Percentiles rank a stretch among this genome's conserved stretches.
Conservation (phyloP, 2,329 filamentous ascomycete species). For the Penicillium sp. region DNA sequence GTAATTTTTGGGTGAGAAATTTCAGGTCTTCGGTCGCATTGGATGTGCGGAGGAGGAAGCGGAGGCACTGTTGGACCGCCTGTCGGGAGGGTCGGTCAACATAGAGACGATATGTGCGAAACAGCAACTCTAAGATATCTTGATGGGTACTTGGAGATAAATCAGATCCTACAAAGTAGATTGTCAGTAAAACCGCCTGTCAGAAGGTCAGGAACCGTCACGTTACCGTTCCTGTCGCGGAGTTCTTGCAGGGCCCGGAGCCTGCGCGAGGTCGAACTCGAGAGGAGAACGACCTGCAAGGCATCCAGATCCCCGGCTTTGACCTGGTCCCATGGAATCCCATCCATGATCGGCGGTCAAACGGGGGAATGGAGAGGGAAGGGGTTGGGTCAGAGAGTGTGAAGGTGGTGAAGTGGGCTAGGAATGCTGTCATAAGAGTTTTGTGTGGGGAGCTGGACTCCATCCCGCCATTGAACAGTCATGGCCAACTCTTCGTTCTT, state of each 20-base stretch:
- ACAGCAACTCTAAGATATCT: constrained; percentile 68
- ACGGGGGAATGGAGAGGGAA: constrained; percentile 31
- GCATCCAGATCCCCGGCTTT: constrained; percentile 42
- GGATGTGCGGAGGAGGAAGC: constrained; percentile 61
- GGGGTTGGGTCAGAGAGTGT: constrained; percentile 22
- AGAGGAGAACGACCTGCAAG: constrained; percentile 41
- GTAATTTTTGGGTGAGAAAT: constrained; percentile 65
- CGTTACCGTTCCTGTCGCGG: constrained; percentile 45
- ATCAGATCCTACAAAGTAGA: constrained; percentile 30
- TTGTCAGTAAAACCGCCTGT: constrained; percentile 15
- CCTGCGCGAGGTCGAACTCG: constrained; percentile 44
- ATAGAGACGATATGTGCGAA: constrained; percentile 85
- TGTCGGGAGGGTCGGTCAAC: constrained; percentile 78
- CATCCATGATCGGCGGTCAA: constrained; percentile 42
- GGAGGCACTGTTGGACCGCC: constrained; percentile 78
- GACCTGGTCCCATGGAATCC: constrained; percentile 47
- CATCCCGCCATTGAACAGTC: constrained; percentile 24
- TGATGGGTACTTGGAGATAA: constrained; percentile 33
- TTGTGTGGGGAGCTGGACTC: constrained; percentile 34
- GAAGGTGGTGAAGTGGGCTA: constrained; percentile 27
- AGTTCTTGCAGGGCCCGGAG: constrained; percentile 44
- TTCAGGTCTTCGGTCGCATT: constrained; percentile 51
- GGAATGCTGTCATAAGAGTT: constrained; percentile 45
- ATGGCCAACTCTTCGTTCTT: constrained; percentile 17
- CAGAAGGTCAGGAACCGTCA: background rate